Percentiles rank a stretch among this genome's conserved stretches.
Evolutionary conservation across 1,284 basidiomycete genomes (phyloP).

Genomic region (Lentinula novae-zelandiae): DNA sequence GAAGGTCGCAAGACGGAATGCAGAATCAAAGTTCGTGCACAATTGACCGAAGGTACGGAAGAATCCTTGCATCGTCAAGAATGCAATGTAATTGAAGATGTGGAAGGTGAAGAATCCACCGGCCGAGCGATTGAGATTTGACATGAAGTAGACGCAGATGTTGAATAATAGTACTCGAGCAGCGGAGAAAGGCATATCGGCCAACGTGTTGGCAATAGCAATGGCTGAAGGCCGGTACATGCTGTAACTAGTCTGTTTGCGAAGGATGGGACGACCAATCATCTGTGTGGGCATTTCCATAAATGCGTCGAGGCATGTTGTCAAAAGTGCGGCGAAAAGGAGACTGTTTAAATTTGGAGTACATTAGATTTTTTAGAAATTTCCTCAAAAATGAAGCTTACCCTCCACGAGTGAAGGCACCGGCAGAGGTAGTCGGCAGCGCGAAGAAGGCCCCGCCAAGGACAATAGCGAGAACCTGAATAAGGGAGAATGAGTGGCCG

Average conservation of each 20-base stretch:
- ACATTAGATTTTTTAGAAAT: neutral
- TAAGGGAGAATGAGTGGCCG: neutral
- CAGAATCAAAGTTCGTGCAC: constrained; percentile 61
- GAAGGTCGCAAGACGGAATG: constrained; percentile 58
- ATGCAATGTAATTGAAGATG: constrained; percentile 58
- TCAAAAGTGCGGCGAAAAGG: constrained; percentile 73
- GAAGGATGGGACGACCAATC: constrained; percentile 24
- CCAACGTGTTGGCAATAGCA: constrained; percentile 69
- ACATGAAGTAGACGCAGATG: constrained; percentile 76
- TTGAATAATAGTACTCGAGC: constrained; percentile 61
- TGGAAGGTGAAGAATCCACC: constrained; percentile 74
- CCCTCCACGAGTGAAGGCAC: constrained; percentile 82
- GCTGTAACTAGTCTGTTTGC: constrained; percentile 65
- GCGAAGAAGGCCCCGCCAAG: constrained; percentile 76
- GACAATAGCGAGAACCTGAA: constrained; percentile 60
- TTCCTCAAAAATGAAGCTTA: constrained; percentile 12
- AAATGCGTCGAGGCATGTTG: constrained; percentile 76
- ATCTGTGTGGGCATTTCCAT: constrained; percentile 73
- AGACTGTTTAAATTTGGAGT: constrained; percentile 41
- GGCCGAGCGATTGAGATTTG: constrained; percentile 54
- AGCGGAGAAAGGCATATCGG: constrained; percentile 76
- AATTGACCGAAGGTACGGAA: constrained; percentile 69
- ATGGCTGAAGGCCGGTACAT: constrained; percentile 80
- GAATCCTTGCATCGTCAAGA: constrained; percentile 68
- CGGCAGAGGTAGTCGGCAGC: constrained; percentile 68